A percentile compares a stretch with the other conserved stretches of the same genome.
These are phyloP conservation scores for Calocera cornea DNA, from an alignment of 768 basidiomycete species.

Conservation along the genomic window DNA sequence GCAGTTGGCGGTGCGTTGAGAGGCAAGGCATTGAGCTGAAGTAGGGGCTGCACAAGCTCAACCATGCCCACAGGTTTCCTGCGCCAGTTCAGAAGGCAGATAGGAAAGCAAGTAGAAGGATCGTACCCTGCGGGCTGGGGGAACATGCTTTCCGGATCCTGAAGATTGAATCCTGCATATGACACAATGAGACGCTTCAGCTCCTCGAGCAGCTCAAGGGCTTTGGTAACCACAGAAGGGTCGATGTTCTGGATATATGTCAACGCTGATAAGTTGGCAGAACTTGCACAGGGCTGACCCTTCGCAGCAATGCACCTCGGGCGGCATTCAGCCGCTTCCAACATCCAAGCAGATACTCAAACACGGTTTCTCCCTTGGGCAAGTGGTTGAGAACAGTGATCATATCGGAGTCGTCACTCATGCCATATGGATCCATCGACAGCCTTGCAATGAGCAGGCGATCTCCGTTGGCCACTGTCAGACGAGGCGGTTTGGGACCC, in stretches of 20 bases:
- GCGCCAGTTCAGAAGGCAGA: neutral
- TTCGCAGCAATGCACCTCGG: constrained; percentile 43
- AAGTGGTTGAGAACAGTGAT: constrained; percentile 38
- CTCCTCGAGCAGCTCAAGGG: constrained; percentile 53
- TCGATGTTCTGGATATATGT: constrained; percentile 38
- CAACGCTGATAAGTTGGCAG: neutral
- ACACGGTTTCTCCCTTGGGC: constrained; percentile 62
- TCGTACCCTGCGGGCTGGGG: constrained; percentile 69
- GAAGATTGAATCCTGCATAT: constrained; percentile 76
- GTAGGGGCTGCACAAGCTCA: constrained; percentile 71
- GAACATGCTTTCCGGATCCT: constrained; percentile 82
- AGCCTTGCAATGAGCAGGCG: constrained; percentile 71
- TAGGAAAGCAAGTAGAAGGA: neutral
- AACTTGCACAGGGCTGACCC: constrained; percentile 34
- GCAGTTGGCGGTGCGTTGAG: constrained; percentile 41
- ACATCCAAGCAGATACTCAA: constrained; percentile 79
- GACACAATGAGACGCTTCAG: constrained; percentile 71
- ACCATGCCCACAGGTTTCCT: constrained; percentile 61
- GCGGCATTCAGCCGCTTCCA: constrained; percentile 75
- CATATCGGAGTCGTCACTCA: constrained; percentile 35
- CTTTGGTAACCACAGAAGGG: constrained; percentile 48
- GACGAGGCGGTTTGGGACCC: constrained; percentile 28
- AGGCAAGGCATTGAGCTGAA: constrained; percentile 50
- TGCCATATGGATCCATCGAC: constrained; percentile 56
- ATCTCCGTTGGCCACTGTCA: constrained; percentile 53